Conservation (phyloP, 495 filamentous ascomycete species). For the Terfezia claveryi region DNA sequence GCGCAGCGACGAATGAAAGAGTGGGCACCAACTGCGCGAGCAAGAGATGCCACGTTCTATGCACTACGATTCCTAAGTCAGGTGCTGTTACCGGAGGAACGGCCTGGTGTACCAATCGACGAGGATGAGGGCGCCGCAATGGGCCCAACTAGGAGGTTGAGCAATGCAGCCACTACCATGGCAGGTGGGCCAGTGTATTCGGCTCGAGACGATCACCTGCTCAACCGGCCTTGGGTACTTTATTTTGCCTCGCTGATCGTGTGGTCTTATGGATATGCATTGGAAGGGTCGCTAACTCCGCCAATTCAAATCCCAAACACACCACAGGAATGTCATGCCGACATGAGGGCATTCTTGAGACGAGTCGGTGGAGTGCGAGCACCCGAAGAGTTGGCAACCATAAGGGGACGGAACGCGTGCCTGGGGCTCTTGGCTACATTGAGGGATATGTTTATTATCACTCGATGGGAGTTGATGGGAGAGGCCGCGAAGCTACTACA, state of each 20-base stretch:
- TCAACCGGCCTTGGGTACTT: conserved; percentile 92
- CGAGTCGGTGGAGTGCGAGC: conserved; percentile 51
- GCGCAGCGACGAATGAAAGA: conserved; percentile 72
- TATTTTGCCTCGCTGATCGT: conserved; percentile 83
- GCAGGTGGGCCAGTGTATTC: conserved; percentile 34
- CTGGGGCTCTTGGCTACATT: conserved; percentile 65
- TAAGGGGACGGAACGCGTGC: conserved; percentile 61
- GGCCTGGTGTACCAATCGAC: conserved; percentile 9
- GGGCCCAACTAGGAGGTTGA: conserved; percentile 10
- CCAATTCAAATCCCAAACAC: conserved; percentile 26
- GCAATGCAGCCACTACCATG: conserved; percentile 6
- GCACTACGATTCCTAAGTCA: conserved; percentile 68
- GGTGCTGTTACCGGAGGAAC: conserved; percentile 40
- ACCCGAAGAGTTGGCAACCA: conserved; percentile 56
- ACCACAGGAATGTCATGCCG: conserved; percentile 40
- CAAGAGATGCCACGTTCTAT: conserved; percentile 83
- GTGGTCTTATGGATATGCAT: conserved; percentile 84
- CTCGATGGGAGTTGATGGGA: conserved; percentile 76
- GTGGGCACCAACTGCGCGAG: conserved; percentile 77
- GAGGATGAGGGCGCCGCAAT: conserved; percentile 24
- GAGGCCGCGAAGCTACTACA: conserved; percentile 63
- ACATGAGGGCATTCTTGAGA: conserved; percentile 61
- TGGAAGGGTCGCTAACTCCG: conserved; percentile 51
- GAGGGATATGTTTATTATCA: conserved; percentile 54
- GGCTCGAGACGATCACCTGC: conserved; percentile 68